Evolutionary conservation across 176 grass and related monocot genomes (phyloP), one percentile per base, ranked within the genome.

Genomic region (Triticum urartu): DNA sequence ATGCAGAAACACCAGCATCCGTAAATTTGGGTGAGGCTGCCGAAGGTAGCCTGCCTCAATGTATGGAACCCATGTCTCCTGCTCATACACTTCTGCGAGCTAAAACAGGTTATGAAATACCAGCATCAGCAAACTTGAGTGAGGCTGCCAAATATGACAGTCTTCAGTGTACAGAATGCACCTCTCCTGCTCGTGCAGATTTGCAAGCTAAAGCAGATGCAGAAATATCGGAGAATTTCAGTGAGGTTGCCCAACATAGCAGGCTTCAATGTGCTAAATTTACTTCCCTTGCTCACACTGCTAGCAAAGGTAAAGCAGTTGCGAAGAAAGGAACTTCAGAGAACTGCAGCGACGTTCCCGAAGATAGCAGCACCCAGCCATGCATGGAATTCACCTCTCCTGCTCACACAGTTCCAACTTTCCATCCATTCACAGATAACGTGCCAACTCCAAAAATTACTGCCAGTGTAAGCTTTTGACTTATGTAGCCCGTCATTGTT

Each of bases 361-460:
- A 75, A 52, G 43, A 75, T 50, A 75, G 82, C 60, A 36, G n/a
- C 30, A 87, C 59, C 26, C 59, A 65, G 77, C 39, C 79, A 17
- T 82, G 81, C 54, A 60, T 74, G 68, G 88, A 89, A 74, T 99
- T 91, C 85, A 59, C 52, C 21, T 99, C 97, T 43, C 97, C 97
- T 30, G 81, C 80, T 78, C 87, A 90, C 48, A 94, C 87, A 77
- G 88, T 96, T 42, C 89, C 64, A 88, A 85, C 89, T 73, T 99
- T 97, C 91, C 90, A 91, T 35, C 86, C 85, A 0, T 87, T 87
- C n/a, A 14, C 86, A 67, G 89, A 91, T 50, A 82, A 80, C 47
- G 90, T 94, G 87, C 90, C 90, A 32, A 99, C 88, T 78, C 97
- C 97, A 47, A 91, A 89, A 87, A 97, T 99, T 79, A 94, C 97